Evolutionary conservation across 176 grass and related monocot genomes (phyloP).

Genomic region (Microstegium vimineum): DNA sequence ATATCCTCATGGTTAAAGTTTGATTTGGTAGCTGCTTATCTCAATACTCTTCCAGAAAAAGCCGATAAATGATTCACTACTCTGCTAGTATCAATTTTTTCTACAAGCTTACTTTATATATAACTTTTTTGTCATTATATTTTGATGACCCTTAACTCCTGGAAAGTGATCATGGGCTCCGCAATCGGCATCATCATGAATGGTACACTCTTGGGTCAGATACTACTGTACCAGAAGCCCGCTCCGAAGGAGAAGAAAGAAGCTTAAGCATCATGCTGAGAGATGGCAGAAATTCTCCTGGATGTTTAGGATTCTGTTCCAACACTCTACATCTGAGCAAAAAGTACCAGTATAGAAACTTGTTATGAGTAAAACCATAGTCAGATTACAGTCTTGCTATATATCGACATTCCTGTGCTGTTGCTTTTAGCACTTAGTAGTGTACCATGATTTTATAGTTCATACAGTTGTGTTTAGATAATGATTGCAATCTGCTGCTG

Average conservation of each 20-base stretch:
- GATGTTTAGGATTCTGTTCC: not conserved
- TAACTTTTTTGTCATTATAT: not conserved
- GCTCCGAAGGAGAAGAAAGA: conserved; percentile 73
- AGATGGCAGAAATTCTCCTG: not conserved
- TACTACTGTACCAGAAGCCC: conserved; percentile 63
- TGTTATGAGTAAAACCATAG: not conserved
- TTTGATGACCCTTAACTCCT: conserved; percentile 48
- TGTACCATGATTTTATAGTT: conserved; percentile 12
- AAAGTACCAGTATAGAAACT: not conserved
- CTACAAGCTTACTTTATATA: not conserved
- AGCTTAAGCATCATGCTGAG: conserved; percentile 32
- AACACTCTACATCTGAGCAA: not conserved
- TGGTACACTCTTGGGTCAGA: conserved; percentile 78
- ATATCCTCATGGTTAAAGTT: conserved; percentile 9
- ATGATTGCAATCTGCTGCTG: not conserved
- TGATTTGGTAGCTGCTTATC: conserved; percentile 6
- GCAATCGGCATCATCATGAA: conserved; percentile 72
- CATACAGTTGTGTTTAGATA: not conserved
- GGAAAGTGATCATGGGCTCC: conserved; percentile 84
- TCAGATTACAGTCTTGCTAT: not conserved
- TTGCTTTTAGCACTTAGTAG: not conserved
- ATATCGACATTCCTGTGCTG: not conserved
- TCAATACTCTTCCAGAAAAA: not conserved
- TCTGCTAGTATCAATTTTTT: not conserved
- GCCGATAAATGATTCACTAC: not conserved